Conservation (phyloP, 2,329 filamentous ascomycete genomes). For the Sphaceloma murrayae region DNA sequence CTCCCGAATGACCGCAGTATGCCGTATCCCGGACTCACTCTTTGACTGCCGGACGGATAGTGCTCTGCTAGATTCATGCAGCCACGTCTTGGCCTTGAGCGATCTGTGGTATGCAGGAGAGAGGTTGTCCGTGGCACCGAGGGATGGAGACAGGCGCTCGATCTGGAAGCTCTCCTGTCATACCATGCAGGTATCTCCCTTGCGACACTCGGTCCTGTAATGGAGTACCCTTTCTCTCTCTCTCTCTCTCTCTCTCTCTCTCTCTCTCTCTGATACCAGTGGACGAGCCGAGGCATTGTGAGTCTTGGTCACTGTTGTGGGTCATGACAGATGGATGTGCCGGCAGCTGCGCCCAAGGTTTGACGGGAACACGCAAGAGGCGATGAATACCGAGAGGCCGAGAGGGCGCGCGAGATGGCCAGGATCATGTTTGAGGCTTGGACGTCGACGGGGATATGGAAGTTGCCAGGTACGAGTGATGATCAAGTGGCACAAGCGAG, state of each 20-base stretch:
- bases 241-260: no score
- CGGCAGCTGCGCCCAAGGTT: not conserved
- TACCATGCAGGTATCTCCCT: constrained; percentile 7
- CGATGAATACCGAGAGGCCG: not conserved
- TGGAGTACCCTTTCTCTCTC: no score
- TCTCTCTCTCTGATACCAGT: not conserved
- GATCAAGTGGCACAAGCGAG: not conserved
- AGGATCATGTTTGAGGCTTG: not conserved
- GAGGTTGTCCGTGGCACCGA: no score
- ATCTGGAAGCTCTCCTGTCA: constrained; percentile 2
- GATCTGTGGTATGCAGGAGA: not conserved
- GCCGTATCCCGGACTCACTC: constrained; percentile 8
- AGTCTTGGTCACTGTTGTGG: constrained; percentile 6
- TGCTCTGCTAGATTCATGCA: constrained; percentile 3
- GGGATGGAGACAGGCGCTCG: not conserved
- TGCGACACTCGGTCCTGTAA: constrained; percentile 2
- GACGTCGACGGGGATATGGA: no score
- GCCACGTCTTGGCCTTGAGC: no score
- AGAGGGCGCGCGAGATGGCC: not conserved
- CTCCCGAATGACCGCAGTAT: constrained; percentile 4
- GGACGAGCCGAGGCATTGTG: constrained; percentile 9
- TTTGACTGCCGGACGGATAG: not conserved
- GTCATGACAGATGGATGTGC: not conserved
- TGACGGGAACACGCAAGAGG: constrained; percentile 2
- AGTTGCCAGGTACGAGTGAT: no score